Evolutionary conservation across 2,329 filamentous ascomycete genomes (phyloP).

Genomic region (Colletotrichum tropicale): DNA sequence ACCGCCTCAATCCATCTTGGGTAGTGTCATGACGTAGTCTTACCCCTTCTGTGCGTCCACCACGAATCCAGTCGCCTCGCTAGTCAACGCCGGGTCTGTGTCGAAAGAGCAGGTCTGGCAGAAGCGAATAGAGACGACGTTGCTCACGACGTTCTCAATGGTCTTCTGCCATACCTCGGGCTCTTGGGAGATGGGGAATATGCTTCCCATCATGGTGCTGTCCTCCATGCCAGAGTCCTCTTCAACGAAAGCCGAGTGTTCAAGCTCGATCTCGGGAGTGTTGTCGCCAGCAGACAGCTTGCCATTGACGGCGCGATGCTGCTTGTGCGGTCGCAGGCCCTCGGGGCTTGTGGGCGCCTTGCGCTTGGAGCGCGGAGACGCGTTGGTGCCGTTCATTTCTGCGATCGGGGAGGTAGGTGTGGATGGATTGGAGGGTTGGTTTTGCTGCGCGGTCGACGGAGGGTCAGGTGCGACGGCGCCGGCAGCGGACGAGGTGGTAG

Average conservation of each 20-base stretch:
- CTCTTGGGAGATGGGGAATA: conserved; percentile 22
- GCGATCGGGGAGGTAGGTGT: neutral
- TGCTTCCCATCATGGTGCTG: conserved; percentile 26
- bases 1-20: neutral
- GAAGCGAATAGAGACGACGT: conserved; percentile 98
- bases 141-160: conserved; percentile 91
- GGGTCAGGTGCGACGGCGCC: neutral
- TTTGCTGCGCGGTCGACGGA: neutral
- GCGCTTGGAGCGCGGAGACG: conserved; percentile 53
- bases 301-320: conserved; percentile 49
- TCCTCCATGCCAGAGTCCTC: conserved; percentile 48
- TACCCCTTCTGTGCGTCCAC: conserved; percentile 91
- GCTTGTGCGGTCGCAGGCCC: conserved; percentile 42
- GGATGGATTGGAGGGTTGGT: neutral
- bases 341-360: conserved; percentile 52
- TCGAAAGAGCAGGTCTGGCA: conserved; percentile 98
- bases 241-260: conserved; percentile 29
- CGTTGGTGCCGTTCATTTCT: conserved; percentile 48
- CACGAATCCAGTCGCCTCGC: conserved; percentile 96
- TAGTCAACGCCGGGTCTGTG: conserved; percentile 91
- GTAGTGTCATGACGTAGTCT: conserved; percentile 33
- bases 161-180: conserved; percentile 86
- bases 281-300: conserved; percentile 55
- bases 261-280: conserved; percentile 44
- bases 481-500: neutral